Evolutionary conservation across 2,329 filamentous ascomycete genomes (phyloP).

Genomic region (Colletotrichum kahawae): DNA sequence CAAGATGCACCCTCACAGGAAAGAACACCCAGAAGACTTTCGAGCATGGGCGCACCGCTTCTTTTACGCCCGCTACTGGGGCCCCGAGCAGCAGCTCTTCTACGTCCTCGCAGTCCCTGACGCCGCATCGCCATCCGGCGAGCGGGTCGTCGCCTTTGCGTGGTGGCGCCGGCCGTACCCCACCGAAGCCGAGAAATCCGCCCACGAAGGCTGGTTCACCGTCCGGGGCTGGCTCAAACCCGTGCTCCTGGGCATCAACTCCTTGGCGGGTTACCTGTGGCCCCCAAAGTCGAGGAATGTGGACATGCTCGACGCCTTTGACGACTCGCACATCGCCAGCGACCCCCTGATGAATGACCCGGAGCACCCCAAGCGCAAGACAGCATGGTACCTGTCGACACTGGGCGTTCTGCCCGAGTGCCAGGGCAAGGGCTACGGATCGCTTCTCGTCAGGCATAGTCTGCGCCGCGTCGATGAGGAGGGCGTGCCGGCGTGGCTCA

Average conservation of each 20-base stretch:
- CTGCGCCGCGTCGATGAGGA: conserved; percentile 31
- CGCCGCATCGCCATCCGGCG: conserved; percentile 14
- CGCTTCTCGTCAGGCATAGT: conserved; percentile 33
- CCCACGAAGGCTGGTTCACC: conserved; percentile 15
- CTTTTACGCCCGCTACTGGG: conserved; percentile 38
- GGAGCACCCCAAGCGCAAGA: conserved; percentile 30
- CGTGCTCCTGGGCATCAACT: conserved; percentile 28
- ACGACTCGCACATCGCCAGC: conserved; percentile 28
- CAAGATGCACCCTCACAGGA: conserved; percentile 34
- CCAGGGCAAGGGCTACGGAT: conserved; percentile 37
- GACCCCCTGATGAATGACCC: conserved; percentile 29
- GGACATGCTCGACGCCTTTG: conserved; percentile 26
- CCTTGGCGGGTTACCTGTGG: conserved; percentile 29
- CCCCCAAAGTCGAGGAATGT: conserved; percentile 27
- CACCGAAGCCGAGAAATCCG: conserved; percentile 2
- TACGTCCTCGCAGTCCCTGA: conserved; percentile 30
- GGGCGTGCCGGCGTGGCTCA: conserved; percentile 35
- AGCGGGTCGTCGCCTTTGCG: conserved; percentile 32
- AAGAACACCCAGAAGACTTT: conserved; percentile 25
- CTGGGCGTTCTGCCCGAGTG: conserved; percentile 34
- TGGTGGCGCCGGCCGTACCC: conserved; percentile 36
- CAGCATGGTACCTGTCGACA: conserved; percentile 40
- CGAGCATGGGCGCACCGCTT: conserved; percentile 27
- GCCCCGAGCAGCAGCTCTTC: conserved; percentile 30
- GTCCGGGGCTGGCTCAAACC: conserved; percentile 32